These are phyloP conservation scores for Boehmeria nivea DNA, from an alignment of 306 rosid species.

Conservation along the genomic window DNA sequence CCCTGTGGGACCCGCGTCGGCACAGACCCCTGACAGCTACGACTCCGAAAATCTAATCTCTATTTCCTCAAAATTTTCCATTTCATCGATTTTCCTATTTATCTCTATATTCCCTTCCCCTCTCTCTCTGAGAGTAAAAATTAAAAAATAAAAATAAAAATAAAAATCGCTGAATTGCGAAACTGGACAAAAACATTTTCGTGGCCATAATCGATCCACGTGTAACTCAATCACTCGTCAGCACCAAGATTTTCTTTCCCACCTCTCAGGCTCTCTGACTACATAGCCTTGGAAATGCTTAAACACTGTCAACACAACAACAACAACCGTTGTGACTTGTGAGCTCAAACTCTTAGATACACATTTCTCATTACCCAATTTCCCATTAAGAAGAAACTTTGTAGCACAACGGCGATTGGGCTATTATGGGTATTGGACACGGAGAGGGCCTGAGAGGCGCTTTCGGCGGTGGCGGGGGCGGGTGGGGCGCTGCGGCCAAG, in stretches of 20 bases:
- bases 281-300: constrained; percentile 6
- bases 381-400: too few species aligned
- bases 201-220: constrained; percentile 50
- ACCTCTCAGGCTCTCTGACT: constrained; percentile 18
- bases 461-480: too few species aligned
- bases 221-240: constrained; percentile 26
- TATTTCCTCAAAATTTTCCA: too few species aligned
- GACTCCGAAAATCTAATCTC: too few species aligned
- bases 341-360: too few species aligned
- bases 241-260: constrained; percentile 43
- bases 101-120: too few species aligned
- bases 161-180: constrained; percentile 1
- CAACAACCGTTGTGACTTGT: not conserved
- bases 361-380: too few species aligned
- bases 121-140: too few species aligned
- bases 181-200: constrained; percentile 18
- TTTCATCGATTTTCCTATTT: too few species aligned
- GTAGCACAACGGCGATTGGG: not conserved
- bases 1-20: too few species aligned
- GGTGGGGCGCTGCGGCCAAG: constrained; percentile 50
- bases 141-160: too few species aligned
- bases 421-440: constrained; percentile 47
- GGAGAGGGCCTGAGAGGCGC: constrained; percentile 29
- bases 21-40: too few species aligned
- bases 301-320: not conserved